Percentiles rank a stretch among this genome's conserved stretches.
phyloP scores from a whole-genome alignment of 177 flowering plant species.

The Telopea speciosissima region DNA sequence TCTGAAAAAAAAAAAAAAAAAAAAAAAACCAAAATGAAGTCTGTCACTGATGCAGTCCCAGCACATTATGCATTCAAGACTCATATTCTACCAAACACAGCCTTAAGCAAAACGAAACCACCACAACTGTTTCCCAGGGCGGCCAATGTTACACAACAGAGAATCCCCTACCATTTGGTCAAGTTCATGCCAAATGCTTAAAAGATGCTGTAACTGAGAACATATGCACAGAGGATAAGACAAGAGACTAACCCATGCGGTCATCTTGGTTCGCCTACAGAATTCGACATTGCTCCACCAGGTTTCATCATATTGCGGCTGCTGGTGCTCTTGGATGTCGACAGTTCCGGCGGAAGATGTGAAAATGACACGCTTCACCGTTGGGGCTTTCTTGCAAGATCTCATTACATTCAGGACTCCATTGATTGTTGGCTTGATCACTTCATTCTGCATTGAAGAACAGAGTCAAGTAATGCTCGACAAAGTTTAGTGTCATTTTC shows the following conservation, averaged over 20 bases:
- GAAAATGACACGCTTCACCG: slow-evolving; percentile 36
- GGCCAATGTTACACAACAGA: too few species aligned
- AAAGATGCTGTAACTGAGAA: too few species aligned
- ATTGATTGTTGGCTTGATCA: slow-evolving; percentile 7
- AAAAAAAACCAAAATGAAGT: too few species aligned
- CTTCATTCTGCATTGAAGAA: neutral
- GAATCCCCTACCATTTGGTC: too few species aligned
- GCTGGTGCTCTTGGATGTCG: slow-evolving; percentile 24
- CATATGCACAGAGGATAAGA: neutral
- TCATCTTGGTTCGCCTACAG: slow-evolving; percentile 30
- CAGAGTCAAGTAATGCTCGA: too few species aligned
- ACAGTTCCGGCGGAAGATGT: slow-evolving; percentile 59
- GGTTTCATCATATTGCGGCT: slow-evolving; percentile 34
- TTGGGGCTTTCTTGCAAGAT: slow-evolving; percentile 34
- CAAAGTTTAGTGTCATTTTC: too few species aligned
- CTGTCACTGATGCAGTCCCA: too few species aligned
- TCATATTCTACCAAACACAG: too few species aligned
- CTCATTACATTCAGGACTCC: slow-evolving; percentile 44
- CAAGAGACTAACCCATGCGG: slow-evolving; percentile 40
- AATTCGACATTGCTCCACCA: slow-evolving; percentile 47
- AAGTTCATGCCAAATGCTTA: too few species aligned
- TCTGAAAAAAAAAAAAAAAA: slow-evolving; percentile 41
- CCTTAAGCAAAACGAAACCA: too few species aligned
- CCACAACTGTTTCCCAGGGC: too few species aligned
- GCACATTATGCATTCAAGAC: too few species aligned